Conservation (phyloP, 768 basidiomycete genomes). For the Hericium erinaceus region DNA sequence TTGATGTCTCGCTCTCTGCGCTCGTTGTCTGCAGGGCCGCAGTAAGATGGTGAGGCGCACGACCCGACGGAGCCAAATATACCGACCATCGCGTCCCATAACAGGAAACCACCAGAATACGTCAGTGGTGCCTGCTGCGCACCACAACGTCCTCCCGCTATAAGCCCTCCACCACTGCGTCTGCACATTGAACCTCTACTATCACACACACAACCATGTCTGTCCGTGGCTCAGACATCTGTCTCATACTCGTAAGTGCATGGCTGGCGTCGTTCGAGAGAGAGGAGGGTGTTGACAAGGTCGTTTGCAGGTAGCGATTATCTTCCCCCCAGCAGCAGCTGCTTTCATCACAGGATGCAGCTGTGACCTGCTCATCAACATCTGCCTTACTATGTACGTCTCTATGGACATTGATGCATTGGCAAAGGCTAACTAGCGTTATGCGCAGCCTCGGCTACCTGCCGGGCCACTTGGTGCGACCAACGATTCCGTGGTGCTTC, state of each 20-base stretch:
- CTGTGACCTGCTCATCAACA: conserved; percentile 82
- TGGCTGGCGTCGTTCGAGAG: neutral
- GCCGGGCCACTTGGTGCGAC: conserved; percentile 47
- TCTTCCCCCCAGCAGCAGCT: conserved; percentile 77
- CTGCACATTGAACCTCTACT: neutral
- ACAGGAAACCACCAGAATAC: neutral
- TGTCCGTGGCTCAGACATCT: conserved; percentile 58
- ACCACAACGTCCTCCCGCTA: neutral
- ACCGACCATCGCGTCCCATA: neutral
- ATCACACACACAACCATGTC: conserved; percentile 20
- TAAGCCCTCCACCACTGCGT: too few relatives aligned
- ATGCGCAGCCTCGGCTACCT: conserved; percentile 60
- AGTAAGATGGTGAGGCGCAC: neutral
- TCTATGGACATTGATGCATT: neutral
- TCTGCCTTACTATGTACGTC: conserved; percentile 64
- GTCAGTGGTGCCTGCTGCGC: neutral
- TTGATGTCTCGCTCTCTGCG: neutral
- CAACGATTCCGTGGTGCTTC: neutral
- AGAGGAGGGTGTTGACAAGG: neutral
- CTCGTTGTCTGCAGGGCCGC: neutral
- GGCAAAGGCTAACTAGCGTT: conserved; percentile 1
- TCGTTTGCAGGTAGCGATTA: conserved; percentile 50
- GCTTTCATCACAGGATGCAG: conserved; percentile 73
- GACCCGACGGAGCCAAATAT: too few relatives aligned
- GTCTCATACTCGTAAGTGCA: conserved; percentile 62